Evolutionary conservation across 805 yeast species (phyloP).

Genomic region (Cyberlindnera misumaiensis): DNA sequence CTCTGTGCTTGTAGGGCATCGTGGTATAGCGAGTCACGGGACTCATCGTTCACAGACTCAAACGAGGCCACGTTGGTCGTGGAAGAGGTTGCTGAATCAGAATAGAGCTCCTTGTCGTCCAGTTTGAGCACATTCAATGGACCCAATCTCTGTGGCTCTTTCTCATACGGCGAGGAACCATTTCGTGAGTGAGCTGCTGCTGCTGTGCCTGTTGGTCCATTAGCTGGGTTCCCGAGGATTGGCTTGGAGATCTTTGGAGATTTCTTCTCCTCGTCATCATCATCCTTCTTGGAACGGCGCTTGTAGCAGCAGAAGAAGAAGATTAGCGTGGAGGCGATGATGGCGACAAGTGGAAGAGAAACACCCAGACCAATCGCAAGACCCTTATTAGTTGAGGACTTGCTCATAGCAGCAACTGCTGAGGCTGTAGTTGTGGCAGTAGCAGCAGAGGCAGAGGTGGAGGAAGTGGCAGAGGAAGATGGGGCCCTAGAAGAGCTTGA

Average conservation of each 20-base stretch:
- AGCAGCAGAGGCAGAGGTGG: constrained; percentile 6
- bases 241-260: constrained; percentile 34
- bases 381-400: constrained; percentile 35
- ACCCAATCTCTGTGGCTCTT: constrained; percentile 32
- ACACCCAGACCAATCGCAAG: constrained; percentile 90
- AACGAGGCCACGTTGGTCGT: constrained; percentile 41
- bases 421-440: constrained; percentile 14
- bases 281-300: constrained; percentile 30
- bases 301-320: constrained; percentile 53
- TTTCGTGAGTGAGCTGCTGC: constrained; percentile 15
- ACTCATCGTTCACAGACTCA: constrained; percentile 22
- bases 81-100: constrained; percentile 40
- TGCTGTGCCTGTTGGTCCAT: constrained; percentile 24
- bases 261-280: constrained; percentile 24
- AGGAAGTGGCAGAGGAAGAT: constrained; percentile 19
- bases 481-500: constrained; percentile 20
- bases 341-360: constrained; percentile 59
- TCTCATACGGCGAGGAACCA: constrained; percentile 26
- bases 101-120: constrained; percentile 31
- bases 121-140: constrained; percentile 46
- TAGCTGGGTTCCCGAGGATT: constrained; percentile 30
- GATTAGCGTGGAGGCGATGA: constrained; percentile 40
- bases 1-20: constrained; percentile 35
- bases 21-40: constrained; percentile 26
- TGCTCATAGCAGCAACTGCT: neutral